Conservation (phyloP, 2,329 filamentous ascomycete genomes). For the Nemania serpens region DNA sequence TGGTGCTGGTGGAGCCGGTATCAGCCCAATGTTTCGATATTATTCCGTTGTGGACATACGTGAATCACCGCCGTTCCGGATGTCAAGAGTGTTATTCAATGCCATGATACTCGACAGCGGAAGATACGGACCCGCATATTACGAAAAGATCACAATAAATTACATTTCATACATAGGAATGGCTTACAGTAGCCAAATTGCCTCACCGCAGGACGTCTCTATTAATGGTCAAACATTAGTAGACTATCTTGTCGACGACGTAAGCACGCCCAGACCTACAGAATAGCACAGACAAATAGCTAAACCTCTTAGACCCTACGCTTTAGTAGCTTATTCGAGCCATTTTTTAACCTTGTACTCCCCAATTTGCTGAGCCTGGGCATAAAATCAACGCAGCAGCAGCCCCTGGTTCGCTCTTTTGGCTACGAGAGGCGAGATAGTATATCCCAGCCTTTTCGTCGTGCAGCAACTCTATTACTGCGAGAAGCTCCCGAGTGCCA, state of each 20-base stretch:
- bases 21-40: slow-evolving; percentile 19
- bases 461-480: neutral
- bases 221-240: neutral
- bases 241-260: neutral
- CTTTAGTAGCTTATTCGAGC: neutral
- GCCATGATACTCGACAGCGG: neutral
- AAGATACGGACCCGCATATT: too few relatives aligned
- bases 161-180: neutral
- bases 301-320: neutral
- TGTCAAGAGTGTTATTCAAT: neutral
- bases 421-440: neutral
- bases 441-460: neutral
- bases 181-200: neutral
- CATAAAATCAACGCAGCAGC: neutral
- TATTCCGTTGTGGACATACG: slow-evolving; percentile 3
- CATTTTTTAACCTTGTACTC: too few relatives aligned
- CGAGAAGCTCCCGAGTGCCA: neutral
- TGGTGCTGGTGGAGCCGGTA: slow-evolving; percentile 20
- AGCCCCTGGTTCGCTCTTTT: neutral
- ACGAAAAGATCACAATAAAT: neutral
- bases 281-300: neutral
- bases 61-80: slow-evolving; percentile 9
- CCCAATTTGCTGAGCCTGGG: neutral
- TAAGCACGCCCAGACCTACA: neutral
- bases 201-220: neutral